These are phyloP conservation scores for Penicillium capsulatum DNA, from an alignment of 2,329 filamentous ascomycete species.

Conservation along the genomic window DNA sequence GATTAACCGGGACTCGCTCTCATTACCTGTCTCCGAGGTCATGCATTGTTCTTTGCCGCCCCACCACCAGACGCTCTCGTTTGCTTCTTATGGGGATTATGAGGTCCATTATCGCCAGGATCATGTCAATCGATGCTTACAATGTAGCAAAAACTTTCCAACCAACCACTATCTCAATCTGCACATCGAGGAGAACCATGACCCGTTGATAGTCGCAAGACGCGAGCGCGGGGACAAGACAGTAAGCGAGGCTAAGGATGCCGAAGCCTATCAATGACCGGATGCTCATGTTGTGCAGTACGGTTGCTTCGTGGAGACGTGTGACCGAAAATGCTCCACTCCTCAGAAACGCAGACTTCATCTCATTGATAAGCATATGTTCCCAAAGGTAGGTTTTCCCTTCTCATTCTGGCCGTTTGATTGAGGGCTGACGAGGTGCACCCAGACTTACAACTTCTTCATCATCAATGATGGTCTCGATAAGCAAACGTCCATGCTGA, in stretches of 20 bases:
- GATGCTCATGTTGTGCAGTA: conserved; percentile 52
- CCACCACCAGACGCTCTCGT: conserved; percentile 66
- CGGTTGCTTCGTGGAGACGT: conserved; percentile 83
- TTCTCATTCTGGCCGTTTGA: not conserved
- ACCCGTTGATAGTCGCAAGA: conserved; percentile 68
- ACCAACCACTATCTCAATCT: conserved; percentile 73
- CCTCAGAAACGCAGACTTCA: conserved; percentile 81
- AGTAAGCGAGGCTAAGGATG: conserved; percentile 54
- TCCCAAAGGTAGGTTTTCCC: conserved; percentile 58
- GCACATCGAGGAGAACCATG: conserved; percentile 89
- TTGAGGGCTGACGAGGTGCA: not conserved
- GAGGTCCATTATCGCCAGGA: conserved; percentile 78
- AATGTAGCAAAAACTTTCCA: conserved; percentile 84
- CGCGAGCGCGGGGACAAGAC: conserved; percentile 82
- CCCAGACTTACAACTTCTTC: conserved; percentile 73
- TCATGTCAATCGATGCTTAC: conserved; percentile 78
- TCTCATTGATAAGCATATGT: conserved; percentile 90
- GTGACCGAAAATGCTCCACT: conserved; percentile 77
- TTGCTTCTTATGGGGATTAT: conserved; percentile 73
- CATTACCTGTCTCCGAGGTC: conserved; percentile 36
- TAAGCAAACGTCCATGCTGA: conserved; percentile 71
- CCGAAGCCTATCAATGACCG: no score
- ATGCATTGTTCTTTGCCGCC: conserved; percentile 83
- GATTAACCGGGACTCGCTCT: conserved; percentile 52
- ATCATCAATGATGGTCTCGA: conserved; percentile 89